Percentiles rank a stretch among this genome's conserved stretches.
Conservation (phyloP, 2,329 filamentous ascomycete species). For the Scedosporium dehoogii region DNA sequence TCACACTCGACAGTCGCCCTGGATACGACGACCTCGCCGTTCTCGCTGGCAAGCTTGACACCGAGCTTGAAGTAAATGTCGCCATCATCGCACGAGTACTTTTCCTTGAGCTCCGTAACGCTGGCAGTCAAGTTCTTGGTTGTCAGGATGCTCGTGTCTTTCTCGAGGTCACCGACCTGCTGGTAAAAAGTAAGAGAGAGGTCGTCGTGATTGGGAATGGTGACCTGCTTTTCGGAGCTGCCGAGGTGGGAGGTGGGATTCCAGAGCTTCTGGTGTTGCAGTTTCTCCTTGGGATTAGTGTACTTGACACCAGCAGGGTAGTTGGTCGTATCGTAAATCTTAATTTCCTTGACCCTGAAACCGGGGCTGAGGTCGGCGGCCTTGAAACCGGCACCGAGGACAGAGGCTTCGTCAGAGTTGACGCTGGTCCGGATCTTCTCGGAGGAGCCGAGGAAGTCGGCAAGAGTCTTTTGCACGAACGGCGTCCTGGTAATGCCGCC, state of each 20-base stretch:
- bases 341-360: constrained; percentile 97
- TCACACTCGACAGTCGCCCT: constrained; percentile 79
- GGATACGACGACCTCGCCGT: constrained; percentile 71
- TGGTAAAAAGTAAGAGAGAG: constrained; percentile 76
- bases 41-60: constrained; percentile 59
- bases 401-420: constrained; percentile 92
- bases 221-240: constrained; percentile 68
- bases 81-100: constrained; percentile 63
- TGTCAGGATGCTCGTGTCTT: constrained; percentile 53
- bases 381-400: constrained; percentile 91
- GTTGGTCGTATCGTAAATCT: constrained; percentile 63
- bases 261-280: constrained; percentile 75
- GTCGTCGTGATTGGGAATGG: constrained; percentile 73
- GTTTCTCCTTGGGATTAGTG: constrained; percentile 56
- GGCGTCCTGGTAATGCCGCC: constrained; percentile 85
- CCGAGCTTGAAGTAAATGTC: constrained; percentile 75
- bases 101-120: constrained; percentile 66
- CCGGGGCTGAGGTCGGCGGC: constrained; percentile 85
- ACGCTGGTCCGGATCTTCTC: constrained; percentile 87
- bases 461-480: constrained; percentile 84
- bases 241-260: constrained; percentile 66
- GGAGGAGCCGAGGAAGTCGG: constrained; percentile 59
- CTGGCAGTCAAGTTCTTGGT: constrained; percentile 82
- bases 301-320: constrained; percentile 73
- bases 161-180: constrained; percentile 48